A percentile compares a stretch with the other conserved stretches of the same genome.
Evolutionary conservation across 768 basidiomycete species (phyloP).

Genomic region (Panaeolus papilionaceus): DNA sequence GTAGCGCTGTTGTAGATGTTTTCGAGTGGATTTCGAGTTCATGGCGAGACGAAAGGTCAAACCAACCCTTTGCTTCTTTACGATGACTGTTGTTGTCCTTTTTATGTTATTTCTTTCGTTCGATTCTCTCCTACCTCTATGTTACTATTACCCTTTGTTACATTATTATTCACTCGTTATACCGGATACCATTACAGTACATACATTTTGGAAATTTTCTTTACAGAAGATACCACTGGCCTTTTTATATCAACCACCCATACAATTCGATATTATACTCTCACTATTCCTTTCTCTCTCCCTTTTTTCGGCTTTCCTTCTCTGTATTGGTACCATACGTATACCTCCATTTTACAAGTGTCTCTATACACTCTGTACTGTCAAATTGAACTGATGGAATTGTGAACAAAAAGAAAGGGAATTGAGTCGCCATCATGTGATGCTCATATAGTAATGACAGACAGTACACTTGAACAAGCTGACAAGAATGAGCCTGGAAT

Average conservation of each 20-base stretch:
- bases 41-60: slow-evolving; percentile 43
- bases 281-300: slow-evolving; percentile 5
- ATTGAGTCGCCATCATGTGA: slow-evolving; percentile 13
- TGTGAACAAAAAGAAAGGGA: slow-evolving; percentile 4
- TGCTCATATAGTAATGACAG: slow-evolving; percentile 5
- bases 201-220: background rate
- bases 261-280: background rate
- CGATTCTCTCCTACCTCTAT: slow-evolving; percentile 3
- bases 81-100: background rate
- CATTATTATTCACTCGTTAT: slow-evolving; percentile 19
- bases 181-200: slow-evolving; percentile 12
- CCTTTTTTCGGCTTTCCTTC: slow-evolving; percentile 5
- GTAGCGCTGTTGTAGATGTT: slow-evolving; percentile 85
- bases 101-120: slow-evolving; percentile 16
- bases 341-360: slow-evolving; percentile 12
- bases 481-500: slow-evolving; percentile 14
- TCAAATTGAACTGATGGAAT: slow-evolving; percentile 1
- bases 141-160: slow-evolving; percentile 9
- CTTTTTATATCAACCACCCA: background rate
- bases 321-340: slow-evolving; percentile 12
- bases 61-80: background rate
- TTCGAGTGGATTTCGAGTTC: slow-evolving; percentile 71
- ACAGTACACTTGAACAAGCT: slow-evolving; percentile 13
- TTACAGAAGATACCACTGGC: slow-evolving; percentile 3
- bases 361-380: slow-evolving; percentile 2